Percentiles rank a stretch among this genome's conserved stretches.
phyloP scores from a whole-genome alignment of 1,284 basidiomycete genomes.

The Gastroboletus turbinatus region DNA sequence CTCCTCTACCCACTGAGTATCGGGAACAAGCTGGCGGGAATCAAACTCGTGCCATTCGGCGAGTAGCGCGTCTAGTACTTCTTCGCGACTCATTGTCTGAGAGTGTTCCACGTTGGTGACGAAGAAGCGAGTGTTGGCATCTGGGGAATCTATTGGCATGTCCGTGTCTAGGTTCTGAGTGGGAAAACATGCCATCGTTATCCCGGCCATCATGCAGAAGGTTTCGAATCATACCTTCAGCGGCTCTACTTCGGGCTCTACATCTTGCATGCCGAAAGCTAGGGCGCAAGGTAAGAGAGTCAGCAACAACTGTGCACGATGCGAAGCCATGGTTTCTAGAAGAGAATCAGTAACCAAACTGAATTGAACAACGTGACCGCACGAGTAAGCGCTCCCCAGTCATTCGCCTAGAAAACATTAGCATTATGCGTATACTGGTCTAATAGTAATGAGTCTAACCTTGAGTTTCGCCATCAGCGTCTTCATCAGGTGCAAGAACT shows the following conservation, averaged over 20 bases:
- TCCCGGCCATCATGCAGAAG: not conserved
- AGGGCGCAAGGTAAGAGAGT: constrained; percentile 45
- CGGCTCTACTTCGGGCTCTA: constrained; percentile 44
- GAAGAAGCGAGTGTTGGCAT: constrained; percentile 40
- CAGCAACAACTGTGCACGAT: constrained; percentile 47
- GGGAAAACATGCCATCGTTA: not conserved
- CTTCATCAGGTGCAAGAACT: constrained; percentile 57
- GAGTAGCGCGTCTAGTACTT: constrained; percentile 28
- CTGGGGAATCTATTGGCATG: constrained; percentile 34
- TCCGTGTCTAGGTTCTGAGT: constrained; percentile 52
- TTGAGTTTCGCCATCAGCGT: constrained; percentile 67
- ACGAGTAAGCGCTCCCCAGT: constrained; percentile 65
- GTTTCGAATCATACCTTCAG: constrained; percentile 41
- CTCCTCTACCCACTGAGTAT: constrained; percentile 43
- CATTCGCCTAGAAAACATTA: constrained; percentile 45
- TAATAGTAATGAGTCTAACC: constrained; percentile 31
- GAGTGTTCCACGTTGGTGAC: constrained; percentile 28
- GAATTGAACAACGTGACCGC: constrained; percentile 15
- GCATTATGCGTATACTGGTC: not conserved
- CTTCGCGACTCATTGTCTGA: constrained; percentile 27
- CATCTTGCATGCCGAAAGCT: constrained; percentile 44
- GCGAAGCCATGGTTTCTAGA: constrained; percentile 55
- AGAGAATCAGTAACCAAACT: not conserved
- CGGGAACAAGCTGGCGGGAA: constrained; percentile 36
- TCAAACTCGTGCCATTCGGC: constrained; percentile 34